These are phyloP conservation scores for Prunus mira DNA, from an alignment of 306 rosid species.

Conservation along the genomic window DNA sequence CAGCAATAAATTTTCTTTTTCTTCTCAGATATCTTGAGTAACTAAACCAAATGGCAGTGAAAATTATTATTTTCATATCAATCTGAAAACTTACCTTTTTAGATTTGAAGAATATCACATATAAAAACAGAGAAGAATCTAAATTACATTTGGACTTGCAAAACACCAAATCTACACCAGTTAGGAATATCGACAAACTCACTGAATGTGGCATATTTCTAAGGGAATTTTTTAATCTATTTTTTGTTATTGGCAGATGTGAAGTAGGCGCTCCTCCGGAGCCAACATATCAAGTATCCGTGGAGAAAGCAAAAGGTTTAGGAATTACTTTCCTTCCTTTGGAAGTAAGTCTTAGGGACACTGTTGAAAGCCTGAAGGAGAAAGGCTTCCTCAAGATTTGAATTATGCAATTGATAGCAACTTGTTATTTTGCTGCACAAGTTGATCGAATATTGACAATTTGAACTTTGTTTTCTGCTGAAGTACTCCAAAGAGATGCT, in stretches of 20 bases:
- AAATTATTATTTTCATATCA: no score
- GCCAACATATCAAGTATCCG: constrained; percentile 3
- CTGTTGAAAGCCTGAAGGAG: constrained; percentile 24
- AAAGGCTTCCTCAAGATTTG: constrained; percentile 5
- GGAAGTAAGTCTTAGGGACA: constrained; percentile 18
- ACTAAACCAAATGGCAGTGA: no score
- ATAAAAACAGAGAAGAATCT: no score
- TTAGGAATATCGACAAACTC: not conserved
- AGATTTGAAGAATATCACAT: no score
- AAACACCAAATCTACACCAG: not conserved
- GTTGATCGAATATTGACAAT: not conserved
- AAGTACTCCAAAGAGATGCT: no score
- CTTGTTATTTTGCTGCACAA: not conserved
- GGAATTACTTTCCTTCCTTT: constrained; percentile 4
- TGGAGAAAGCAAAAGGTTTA: constrained; percentile 17
- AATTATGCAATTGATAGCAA: not conserved
- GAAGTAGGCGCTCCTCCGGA: not conserved
- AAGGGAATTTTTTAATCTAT: not conserved
- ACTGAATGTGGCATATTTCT: not conserved
- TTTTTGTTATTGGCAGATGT: not conserved
- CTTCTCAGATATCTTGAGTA: no score
- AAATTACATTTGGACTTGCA: not conserved
- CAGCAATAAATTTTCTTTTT: no score
- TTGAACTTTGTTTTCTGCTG: not conserved
- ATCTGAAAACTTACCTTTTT: no score